Conservation (phyloP, 2,329 filamentous ascomycete genomes). For the Epichloe brachyelytri region DNA sequence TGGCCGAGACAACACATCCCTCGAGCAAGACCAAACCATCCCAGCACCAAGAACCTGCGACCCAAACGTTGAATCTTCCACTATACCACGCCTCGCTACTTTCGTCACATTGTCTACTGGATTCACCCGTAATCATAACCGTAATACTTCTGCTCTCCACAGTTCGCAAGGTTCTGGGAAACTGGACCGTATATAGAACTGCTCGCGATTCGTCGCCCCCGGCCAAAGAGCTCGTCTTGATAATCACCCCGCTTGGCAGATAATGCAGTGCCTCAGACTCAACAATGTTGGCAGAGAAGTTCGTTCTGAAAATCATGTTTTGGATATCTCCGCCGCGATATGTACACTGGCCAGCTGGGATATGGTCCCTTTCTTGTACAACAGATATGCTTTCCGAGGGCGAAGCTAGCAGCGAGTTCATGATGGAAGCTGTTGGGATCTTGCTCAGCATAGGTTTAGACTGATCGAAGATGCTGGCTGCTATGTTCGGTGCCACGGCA, state of each 20-base stretch:
- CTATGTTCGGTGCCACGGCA: conserved; percentile 41
- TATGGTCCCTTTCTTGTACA: neutral
- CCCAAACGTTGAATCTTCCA: conserved; percentile 39
- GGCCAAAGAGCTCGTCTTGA: conserved; percentile 38
- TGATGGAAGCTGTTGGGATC: conserved; percentile 36
- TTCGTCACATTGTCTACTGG: neutral
- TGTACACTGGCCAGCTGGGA: conserved; percentile 11
- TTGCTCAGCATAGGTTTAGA: conserved; percentile 21
- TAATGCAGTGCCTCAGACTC: conserved; percentile 40
- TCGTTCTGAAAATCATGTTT: conserved; percentile 22
- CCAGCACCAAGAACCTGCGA: conserved; percentile 50
- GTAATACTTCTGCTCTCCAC: conserved; percentile 33
- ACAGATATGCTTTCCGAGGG: conserved; percentile 5
- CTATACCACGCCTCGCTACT: conserved; percentile 31
- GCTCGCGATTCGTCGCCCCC: conserved; percentile 22
- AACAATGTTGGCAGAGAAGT: conserved; percentile 14
- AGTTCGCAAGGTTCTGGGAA: conserved; percentile 40
- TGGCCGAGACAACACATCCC: conserved; percentile 46
- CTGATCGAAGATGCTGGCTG: conserved; percentile 32
- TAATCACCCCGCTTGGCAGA: conserved; percentile 35
- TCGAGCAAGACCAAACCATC: conserved; percentile 51
- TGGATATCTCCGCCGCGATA: conserved; percentile 19
- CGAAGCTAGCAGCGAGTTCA: conserved; percentile 29
- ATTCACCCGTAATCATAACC: conserved; percentile 21
- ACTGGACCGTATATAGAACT: conserved; percentile 31